phyloP scores from a whole-genome alignment of 768 basidiomycete genomes.

The Sporobolomyces phaffii region DNA sequence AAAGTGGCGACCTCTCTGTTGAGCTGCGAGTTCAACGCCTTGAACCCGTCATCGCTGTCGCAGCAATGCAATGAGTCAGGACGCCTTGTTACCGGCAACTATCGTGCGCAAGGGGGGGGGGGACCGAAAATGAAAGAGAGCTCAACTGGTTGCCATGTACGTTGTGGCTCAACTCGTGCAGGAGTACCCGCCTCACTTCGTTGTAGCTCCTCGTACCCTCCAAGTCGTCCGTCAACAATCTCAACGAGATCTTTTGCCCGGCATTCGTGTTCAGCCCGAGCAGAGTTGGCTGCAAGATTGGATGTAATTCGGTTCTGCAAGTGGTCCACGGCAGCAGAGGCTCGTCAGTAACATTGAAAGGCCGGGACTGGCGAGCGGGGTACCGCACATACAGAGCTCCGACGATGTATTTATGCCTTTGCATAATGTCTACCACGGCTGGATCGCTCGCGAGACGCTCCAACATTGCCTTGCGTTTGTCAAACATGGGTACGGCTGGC shows the following conservation, averaged over 20 bases:
- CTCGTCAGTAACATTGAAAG: neutral
- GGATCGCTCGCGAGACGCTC: conserved; percentile 17
- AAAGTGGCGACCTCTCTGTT: conserved; percentile 37
- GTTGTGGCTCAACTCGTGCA: conserved; percentile 41
- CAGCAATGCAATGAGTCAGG: neutral
- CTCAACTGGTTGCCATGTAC: conserved; percentile 24
- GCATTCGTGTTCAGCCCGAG: conserved; percentile 42
- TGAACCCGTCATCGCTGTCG: conserved; percentile 33
- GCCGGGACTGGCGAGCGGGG: neutral
- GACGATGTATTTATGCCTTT: conserved; percentile 18
- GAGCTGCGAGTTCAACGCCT: conserved; percentile 38
- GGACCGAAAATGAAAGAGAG: neutral
- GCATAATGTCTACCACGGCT: conserved; percentile 30
- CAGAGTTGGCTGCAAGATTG: conserved; percentile 32
- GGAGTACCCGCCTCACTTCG: conserved; percentile 36
- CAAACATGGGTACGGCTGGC: conserved; percentile 15
- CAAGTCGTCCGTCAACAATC: conserved; percentile 37
- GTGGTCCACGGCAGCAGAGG: neutral
- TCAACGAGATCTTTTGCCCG: conserved; percentile 35
- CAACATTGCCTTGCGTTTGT: conserved; percentile 24
- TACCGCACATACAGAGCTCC: conserved; percentile 20
- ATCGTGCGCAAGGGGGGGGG: neutral
- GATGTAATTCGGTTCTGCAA: conserved; percentile 28
- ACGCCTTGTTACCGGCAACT: no score
- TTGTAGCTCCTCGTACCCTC: conserved; percentile 31